Percentiles rank a stretch among this genome's conserved stretches.
phyloP scores from a whole-genome alignment of 805 yeast species.

The Lipomyces mesembrius region DNA sequence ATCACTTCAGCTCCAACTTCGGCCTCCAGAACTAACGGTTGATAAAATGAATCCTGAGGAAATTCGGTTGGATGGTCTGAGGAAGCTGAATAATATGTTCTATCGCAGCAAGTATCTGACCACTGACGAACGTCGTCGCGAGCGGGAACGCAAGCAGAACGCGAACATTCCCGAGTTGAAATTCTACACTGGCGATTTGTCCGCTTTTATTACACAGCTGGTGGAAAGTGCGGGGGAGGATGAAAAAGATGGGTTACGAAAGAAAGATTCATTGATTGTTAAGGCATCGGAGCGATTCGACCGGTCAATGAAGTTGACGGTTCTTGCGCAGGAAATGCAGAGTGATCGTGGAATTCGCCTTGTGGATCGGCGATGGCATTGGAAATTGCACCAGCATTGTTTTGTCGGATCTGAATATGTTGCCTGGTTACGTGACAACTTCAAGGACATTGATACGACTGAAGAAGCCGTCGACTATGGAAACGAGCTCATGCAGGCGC shows the following conservation, averaged over 20 bases:
- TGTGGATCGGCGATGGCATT: slow-evolving; percentile 88
- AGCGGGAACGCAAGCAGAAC: slow-evolving; percentile 41
- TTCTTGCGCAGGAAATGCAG: slow-evolving; percentile 69
- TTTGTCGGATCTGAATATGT: slow-evolving; percentile 87
- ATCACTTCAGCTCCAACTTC: slow-evolving; percentile 41
- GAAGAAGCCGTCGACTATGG: slow-evolving; percentile 87
- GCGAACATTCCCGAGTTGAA: slow-evolving; percentile 73
- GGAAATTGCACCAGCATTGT: slow-evolving; percentile 74
- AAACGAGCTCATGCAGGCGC: slow-evolving; percentile 70
- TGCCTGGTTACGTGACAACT: slow-evolving; percentile 78
- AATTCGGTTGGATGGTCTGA: slow-evolving; percentile 86
- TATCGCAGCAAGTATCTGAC: slow-evolving; percentile 60
- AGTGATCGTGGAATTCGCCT: slow-evolving; percentile 62
- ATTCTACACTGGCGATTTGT: slow-evolving; percentile 86
- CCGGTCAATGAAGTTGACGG: slow-evolving; percentile 55
- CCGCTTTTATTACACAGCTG: slow-evolving; percentile 62
- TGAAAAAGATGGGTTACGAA: slow-evolving; percentile 42
- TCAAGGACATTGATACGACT: slow-evolving; percentile 76
- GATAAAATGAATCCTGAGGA: slow-evolving; percentile 82
- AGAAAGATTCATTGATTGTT: slow-evolving; percentile 47
- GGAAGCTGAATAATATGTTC: slow-evolving; percentile 63
- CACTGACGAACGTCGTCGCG: slow-evolving; percentile 46
- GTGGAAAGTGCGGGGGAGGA: slow-evolving; percentile 50
- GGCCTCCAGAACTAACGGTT: slow-evolving; percentile 23
- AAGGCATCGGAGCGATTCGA: slow-evolving; percentile 49